Base-by-base conservation (phyloP, 1,139 yeast species). In the Yamadazyma atmosphaerica region DNA sequence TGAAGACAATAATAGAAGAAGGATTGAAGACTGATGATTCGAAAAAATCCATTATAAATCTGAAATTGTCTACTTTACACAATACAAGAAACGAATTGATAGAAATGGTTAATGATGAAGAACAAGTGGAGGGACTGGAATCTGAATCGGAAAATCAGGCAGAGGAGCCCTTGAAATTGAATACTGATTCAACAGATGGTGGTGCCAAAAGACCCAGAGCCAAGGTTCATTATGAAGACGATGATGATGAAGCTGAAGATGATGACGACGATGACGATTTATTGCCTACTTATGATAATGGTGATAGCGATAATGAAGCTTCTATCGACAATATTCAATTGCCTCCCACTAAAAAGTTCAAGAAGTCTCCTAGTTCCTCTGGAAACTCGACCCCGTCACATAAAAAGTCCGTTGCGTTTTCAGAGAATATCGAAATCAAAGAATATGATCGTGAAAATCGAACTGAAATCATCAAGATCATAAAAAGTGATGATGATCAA, bases 61-160 rank as follows among this genome's bases (percentile, higher is more conserved):
- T 61, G 9, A 74, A 74, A 46, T 52, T 66, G 19, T 46, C 42
- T 6, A 60, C 61, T 29, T 65, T 74, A 22, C 47, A 53, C 14
- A 60, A 63, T 28, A 74, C 81, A 1, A 64, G 74, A 42, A 51
- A 53, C 4, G 83, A 78, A 45, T 61, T 79, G 24, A 63, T 64
- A 35, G 68, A 65, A 23, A 68, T 77, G 64, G 50, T 74, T 6
- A 61, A 60, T 4, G 68, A 56, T 14, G 63, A 50, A 2, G 43
- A 41, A 16, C 13, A 10, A 15, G 31, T 14, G 4, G 12, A 4
- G 18, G 34, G 14, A 29, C 26, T 14, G 23, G 31, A 28, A 14
- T 11, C 31, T 9, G 31, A 28, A 14, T n/a, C 21, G 3, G 31
- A 28, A 9, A 16, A 4, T 28, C 8, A 14, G 11, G 5, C 26